Evolutionary conservation across 129 eudicot species (phyloP), one percentile per base, ranked within the genome.

Genomic region (Glebionis coronaria): DNA sequence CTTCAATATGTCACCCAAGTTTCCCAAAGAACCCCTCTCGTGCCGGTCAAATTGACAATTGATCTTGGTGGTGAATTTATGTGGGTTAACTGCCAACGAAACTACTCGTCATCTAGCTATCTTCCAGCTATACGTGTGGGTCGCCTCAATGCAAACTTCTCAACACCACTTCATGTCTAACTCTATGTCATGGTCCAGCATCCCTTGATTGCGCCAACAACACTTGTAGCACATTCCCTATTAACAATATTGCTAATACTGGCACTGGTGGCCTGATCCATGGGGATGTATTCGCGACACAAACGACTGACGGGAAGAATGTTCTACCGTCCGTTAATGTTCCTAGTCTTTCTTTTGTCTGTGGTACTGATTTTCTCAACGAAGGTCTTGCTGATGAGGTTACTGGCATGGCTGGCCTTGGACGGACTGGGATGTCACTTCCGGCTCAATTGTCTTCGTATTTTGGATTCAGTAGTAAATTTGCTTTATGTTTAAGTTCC

Each of bases 51-150:
- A 4, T 31, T 31, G 40, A 31, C 40, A 31, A 31, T 31, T 2
- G 40, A 31, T 31, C 40, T 31, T 31, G 40, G 85, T 12, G 85
- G 80, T 58, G 81, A 73, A 28, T 76, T 67, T 77, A 21, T 84
- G 42, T 83, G 85, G 85, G 78, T 72, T 9, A 78, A 80, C 68
- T 84, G 86, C 44, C 81, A 78, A 35, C 38, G 70, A 1, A 75
- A 67, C 49, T 77, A 68, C 54, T 10, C 40, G 49, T 67, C 69
- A 9, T 81, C 85, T 38, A 60, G 73, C 4, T 76, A 7, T 20
- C 21, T 5, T 19, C 21, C 77, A 38, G 50, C 56, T 12, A n/a
- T n/a, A 49, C 9, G 2, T 76, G 82, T 19, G 44, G 58, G 20
- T 55, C 82, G 3, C 23, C 82, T 42, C 70, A 53, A 20, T 81